Base-by-base conservation (phyloP, 2,329 filamentous ascomycete species). In the Passalora sequoiae region DNA sequence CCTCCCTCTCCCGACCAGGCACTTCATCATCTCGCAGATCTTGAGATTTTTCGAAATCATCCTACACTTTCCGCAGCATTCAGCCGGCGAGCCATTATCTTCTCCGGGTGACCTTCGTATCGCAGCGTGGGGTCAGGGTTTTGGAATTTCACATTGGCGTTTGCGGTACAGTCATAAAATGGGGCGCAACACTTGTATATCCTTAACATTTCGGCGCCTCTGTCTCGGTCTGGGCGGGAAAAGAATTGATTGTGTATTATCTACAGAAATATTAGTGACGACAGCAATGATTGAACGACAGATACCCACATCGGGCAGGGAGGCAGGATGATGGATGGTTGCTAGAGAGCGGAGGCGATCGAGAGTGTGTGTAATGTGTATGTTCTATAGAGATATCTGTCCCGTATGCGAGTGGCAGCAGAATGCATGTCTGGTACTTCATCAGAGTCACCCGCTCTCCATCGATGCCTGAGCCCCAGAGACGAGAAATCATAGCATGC, bases 191-290 rank as follows among this genome's bases (percentile, higher is more conserved):
- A 21, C 13, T 12, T 20, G n/a, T 37, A 22, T 22, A 37, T 21
- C 21, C 33, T 38, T 25, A 27, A 16, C 15, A 19, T 29, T 39
- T 39, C 22, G 24, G 37, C 16, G 10, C n/a, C n/a, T 15, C 24
- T 4, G 12, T 30, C 22, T 38, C 28, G 22, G n/a, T 38, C 19
- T 21, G 13, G 16, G 15, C 8, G 15, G 24, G 36, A n/a, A 16
- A 7, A 7, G 38, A 21, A n/a, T 10, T 8, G 7, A n/a, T 20
- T 40, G 38, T 40, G 38, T 40, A 30, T 40, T 40, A 30, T 28
- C 24, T 40, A 40, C 38, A 40, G 38, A 39, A 27, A 39, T 27
- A 39, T 39, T 28, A 19, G 8, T 30, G 37, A 30, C 25, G 21
- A 39, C 37, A 19, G 22, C 24, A 19, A 39, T 30, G 37, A 39